Percentiles rank a stretch among this genome's conserved stretches.
These are phyloP conservation scores for Daldinia grandis DNA, from an alignment of 495 filamentous ascomycete species.

Conservation along the genomic window DNA sequence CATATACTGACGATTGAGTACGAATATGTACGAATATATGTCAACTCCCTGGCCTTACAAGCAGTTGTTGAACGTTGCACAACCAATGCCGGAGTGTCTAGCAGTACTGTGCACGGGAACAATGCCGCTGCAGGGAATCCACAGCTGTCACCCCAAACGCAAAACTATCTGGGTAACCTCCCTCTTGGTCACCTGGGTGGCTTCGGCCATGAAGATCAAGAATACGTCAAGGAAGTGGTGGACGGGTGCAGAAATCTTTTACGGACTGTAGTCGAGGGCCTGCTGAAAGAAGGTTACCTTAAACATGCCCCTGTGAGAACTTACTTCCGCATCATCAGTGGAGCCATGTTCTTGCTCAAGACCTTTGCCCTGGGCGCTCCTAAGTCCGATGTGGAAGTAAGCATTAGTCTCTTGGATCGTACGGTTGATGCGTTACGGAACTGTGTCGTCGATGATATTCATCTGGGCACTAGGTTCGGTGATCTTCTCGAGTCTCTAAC, in stretches of 20 bases:
- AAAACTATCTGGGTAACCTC: constrained; percentile 64
- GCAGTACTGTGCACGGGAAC: constrained; percentile 39
- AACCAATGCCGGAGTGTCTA: constrained; percentile 66
- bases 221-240: constrained; percentile 88
- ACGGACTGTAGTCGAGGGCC: constrained; percentile 79
- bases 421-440: constrained; percentile 81
- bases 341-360: constrained; percentile 92
- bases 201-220: constrained; percentile 68
- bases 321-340: constrained; percentile 92
- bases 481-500: constrained; percentile 86
- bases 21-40: constrained; percentile 87
- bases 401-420: constrained; percentile 80
- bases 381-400: constrained; percentile 84
- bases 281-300: constrained; percentile 83
- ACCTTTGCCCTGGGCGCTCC: constrained; percentile 93
- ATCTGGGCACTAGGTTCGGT: constrained; percentile 93
- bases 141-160: constrained; percentile 65
- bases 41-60: constrained; percentile 92
- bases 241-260: constrained; percentile 86
- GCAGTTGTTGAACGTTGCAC: constrained; percentile 95
- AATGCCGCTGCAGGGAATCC: constrained; percentile 48
- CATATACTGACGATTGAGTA: constrained; percentile 90
- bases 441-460: constrained; percentile 93
- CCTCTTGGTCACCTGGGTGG: constrained; percentile 64
- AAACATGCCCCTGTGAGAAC: constrained; percentile 93